These are phyloP conservation scores for Cyberlindnera euphorbiae DNA, from an alignment of 805 yeast species.

Conservation along the genomic window DNA sequence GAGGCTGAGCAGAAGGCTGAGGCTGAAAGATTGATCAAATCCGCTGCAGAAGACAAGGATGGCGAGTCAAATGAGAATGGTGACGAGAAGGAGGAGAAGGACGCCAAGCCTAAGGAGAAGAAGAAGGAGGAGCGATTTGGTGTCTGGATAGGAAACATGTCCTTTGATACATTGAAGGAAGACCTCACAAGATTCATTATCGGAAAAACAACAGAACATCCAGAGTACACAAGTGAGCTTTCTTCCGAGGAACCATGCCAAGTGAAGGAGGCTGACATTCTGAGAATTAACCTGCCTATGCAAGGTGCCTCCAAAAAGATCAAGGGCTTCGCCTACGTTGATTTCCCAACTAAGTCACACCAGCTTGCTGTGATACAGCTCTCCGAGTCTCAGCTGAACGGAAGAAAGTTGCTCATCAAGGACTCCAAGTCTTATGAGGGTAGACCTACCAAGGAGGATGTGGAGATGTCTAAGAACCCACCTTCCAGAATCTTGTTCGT, in stretches of 20 bases:
- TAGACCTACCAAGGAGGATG: slow-evolving; percentile 61
- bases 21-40: slow-evolving; percentile 34
- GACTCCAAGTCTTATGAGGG: slow-evolving; percentile 80
- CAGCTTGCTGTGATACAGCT: slow-evolving; percentile 59
- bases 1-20: slow-evolving; percentile 37
- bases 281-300: slow-evolving; percentile 78
- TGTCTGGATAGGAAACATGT: slow-evolving; percentile 92
- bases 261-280: slow-evolving; percentile 54
- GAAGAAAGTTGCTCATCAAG: slow-evolving; percentile 83
- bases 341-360: slow-evolving; percentile 58
- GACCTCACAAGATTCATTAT: slow-evolving; percentile 63
- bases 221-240: slow-evolving; percentile 25
- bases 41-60: slow-evolving; percentile 30
- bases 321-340: slow-evolving; percentile 88
- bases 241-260: slow-evolving; percentile 29
- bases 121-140: slow-evolving; percentile 50
- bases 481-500: slow-evolving; percentile 87
- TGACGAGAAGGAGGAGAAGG: slow-evolving; percentile 20
- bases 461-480: slow-evolving; percentile 62
- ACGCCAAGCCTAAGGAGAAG: slow-evolving; percentile 3
- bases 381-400: slow-evolving; percentile 70
- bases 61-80: slow-evolving; percentile 3
- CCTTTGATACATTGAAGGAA: slow-evolving; percentile 77
- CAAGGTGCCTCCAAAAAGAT: slow-evolving; percentile 50
- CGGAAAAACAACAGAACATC: slow-evolving; percentile 46